Evolutionary conservation across 495 filamentous ascomycete species (phyloP).

Genomic region (Entonaema liquescens): DNA sequence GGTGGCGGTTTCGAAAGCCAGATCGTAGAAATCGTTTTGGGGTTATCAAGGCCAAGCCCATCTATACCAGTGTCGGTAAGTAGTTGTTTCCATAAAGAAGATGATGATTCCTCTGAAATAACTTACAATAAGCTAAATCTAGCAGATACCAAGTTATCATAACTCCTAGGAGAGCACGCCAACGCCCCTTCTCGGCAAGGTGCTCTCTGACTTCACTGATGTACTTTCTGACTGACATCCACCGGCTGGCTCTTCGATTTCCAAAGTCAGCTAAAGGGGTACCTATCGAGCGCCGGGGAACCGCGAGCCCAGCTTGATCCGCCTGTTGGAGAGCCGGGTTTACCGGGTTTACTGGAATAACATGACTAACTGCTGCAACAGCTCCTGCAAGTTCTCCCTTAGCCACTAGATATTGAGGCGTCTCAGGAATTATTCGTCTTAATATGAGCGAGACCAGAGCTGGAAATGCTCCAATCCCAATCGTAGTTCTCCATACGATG

Average conservation of each 20-base stretch:
- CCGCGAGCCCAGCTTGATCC: slow-evolving; percentile 4
- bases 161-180: slow-evolving; percentile 63
- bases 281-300: slow-evolving; percentile 16
- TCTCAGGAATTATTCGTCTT: slow-evolving; percentile 70
- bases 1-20: slow-evolving; percentile 40
- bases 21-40: slow-evolving; percentile 49
- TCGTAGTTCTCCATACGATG: slow-evolving; percentile 66
- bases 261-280: slow-evolving; percentile 33
- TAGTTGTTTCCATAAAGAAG: background rate
- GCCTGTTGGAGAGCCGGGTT: slow-evolving; percentile 27
- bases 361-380: slow-evolving; percentile 37
- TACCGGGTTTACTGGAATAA: slow-evolving; percentile 46
- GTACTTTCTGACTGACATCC: slow-evolving; percentile 24
- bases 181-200: slow-evolving; percentile 53
- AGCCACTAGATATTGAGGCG: slow-evolving; percentile 57
- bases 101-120: background rate
- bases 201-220: slow-evolving; percentile 43
- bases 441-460: slow-evolving; percentile 66
- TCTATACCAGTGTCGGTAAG: slow-evolving; percentile 35
- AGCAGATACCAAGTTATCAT: slow-evolving; percentile 72
- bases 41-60: slow-evolving; percentile 74
- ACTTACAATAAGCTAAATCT: slow-evolving; percentile 61
- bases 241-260: background rate
- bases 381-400: slow-evolving; percentile 34
- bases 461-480: slow-evolving; percentile 68